Evolutionary conservation across 1,284 basidiomycete genomes (phyloP), one percentile per base, ranked within the genome.

Genomic region (Sporisorium iseilematis-ciliati): DNA sequence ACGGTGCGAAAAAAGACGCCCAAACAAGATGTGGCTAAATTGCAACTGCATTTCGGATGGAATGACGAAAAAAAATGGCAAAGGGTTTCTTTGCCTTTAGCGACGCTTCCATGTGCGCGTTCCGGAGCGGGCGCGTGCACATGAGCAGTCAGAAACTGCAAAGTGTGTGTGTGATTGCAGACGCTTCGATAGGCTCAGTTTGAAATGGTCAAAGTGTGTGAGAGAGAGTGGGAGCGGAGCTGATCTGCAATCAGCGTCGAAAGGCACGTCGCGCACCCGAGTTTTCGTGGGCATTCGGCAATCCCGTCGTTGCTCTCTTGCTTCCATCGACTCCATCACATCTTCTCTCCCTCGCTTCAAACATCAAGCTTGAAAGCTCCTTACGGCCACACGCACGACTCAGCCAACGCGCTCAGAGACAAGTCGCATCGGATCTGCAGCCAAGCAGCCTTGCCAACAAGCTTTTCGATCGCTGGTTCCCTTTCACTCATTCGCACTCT

Each of bases 261-360:
- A 29, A 45, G 45, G 45, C 62, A 64, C 62, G 54, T 63, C 54
- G 55, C 62, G 55, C 62, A 38, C 31, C 48, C 52, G 51, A 45
- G 18, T 42, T 29, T 31, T 14, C 2, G 33, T 33, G 7, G 7
- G 2, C 33, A 14, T 41, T 41, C 38, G 40, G 26, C 29, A 29
- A 16, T 23, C 23, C 26, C 48, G 46, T 29, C 4, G 4, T 29
- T 29, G 26, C 18, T 29, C 16, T 29, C 45, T 46, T 46, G 5
- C 16, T 21, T n/a, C 16, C 20, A 25, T 35, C 33, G 10, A 51
- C 21, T 33, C 2, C 33, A 7, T 23, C 21, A 31, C 49, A 20
- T 49, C 48, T 10, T 11, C 29, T n/a, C 46, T 31, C 5, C 29
- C 29, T 18, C 26, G 2, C 48, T 33, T n/a, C 18, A 20, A 31